phyloP scores from a whole-genome alignment of 1,284 basidiomycete genomes.

The Trichosporon faecale region DNA sequence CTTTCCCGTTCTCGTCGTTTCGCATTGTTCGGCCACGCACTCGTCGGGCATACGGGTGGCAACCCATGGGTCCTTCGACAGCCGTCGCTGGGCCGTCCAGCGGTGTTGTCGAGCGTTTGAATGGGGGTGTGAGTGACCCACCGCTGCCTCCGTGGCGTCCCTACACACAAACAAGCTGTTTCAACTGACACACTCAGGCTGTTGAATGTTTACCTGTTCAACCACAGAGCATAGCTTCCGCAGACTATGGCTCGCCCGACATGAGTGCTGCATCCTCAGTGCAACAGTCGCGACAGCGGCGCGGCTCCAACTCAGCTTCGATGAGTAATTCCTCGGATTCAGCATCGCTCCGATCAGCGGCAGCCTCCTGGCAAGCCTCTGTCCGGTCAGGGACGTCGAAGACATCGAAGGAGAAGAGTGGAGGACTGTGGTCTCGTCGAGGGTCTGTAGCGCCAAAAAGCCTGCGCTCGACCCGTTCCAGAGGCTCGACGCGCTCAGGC shows the following conservation, averaged over 20 bases:
- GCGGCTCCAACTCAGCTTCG: background rate
- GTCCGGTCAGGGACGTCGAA: background rate
- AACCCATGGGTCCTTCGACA: background rate
- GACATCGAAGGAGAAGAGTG: background rate
- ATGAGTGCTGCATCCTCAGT: conserved; percentile 2
- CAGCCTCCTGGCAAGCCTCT: conserved; percentile 1
- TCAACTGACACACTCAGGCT: background rate
- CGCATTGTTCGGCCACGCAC: background rate
- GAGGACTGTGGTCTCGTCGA: conserved; percentile 1
- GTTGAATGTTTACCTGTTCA: background rate
- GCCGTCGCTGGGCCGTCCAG: background rate
- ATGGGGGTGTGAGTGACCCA: background rate
- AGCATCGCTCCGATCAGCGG: background rate
- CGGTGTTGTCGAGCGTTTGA: background rate
- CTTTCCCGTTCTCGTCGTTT: background rate
- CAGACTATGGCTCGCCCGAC: background rate
- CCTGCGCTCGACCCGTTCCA: conserved; percentile 12
- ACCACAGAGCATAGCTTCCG: background rate
- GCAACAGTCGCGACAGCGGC: background rate
- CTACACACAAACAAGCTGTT: background rate
- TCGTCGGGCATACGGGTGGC: background rate
- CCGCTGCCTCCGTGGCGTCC: background rate
- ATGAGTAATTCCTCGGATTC: background rate
- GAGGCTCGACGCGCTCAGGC: conserved; percentile 6
- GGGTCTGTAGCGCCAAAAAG: conserved; percentile 16